These are phyloP conservation scores for Limtongia smithiae DNA, from an alignment of 805 yeast genomes.

Conservation along the genomic window DNA sequence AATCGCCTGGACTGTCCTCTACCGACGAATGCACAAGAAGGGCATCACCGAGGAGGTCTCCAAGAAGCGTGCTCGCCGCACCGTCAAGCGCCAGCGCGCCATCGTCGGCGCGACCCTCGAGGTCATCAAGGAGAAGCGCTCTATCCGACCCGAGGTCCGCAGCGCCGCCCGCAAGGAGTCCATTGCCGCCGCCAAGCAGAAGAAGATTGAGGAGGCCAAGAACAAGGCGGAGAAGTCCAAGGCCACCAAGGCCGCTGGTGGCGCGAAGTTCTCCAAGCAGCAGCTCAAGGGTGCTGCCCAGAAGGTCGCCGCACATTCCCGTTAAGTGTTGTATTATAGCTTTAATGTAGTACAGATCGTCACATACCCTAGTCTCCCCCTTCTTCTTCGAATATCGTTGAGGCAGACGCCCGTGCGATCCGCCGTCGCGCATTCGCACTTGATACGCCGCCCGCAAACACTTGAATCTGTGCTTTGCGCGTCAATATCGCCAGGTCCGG, in stretches of 20 bases:
- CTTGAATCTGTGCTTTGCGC: no score
- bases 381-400: no score
- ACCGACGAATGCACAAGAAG: constrained; percentile 99
- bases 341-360: no score
- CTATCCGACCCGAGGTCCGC: constrained; percentile 94
- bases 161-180: constrained; percentile 95
- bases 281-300: constrained; percentile 97
- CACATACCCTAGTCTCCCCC: no score
- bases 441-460: no score
- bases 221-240: constrained; percentile 79
- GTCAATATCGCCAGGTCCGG: no score
- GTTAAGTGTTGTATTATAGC: constrained; percentile 52
- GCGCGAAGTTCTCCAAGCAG: constrained; percentile 84
- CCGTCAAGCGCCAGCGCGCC: constrained; percentile 98
- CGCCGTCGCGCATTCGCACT: no score
- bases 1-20: constrained; percentile 98
- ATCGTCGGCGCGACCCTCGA: constrained; percentile 99
- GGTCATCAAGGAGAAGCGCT: constrained; percentile 96
- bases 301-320: constrained; percentile 94
- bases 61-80: constrained; percentile 95
- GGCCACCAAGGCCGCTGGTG: constrained; percentile 46
- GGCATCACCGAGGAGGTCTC: constrained; percentile 98
- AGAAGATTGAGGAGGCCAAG: constrained; percentile 82
- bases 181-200: constrained; percentile 50
- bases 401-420: no score